phyloP scores from a whole-genome alignment of 2,329 filamentous ascomycete genomes.

The Fusarium devonianum region DNA sequence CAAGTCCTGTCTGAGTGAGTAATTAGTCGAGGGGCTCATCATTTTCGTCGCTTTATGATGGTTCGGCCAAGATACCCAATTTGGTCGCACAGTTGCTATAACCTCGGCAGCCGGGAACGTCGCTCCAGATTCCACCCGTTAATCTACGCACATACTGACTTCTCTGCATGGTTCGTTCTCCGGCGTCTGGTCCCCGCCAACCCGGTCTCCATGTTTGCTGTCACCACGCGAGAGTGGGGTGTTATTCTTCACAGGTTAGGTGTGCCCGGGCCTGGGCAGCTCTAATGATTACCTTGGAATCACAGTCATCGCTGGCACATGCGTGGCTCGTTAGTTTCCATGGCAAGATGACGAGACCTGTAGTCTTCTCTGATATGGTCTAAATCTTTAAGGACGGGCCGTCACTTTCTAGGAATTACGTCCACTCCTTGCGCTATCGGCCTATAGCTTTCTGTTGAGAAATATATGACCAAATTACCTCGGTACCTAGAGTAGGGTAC shows the following conservation, averaged over 20 bases:
- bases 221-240: background rate
- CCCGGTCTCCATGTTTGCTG: background rate
- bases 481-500: too few species aligned
- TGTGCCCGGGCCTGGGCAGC: background rate
- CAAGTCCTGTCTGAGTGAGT: background rate
- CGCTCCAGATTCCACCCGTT: background rate
- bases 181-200: constrained; percentile 4
- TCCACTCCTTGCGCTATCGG: too few species aligned
- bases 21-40: background rate
- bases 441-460: too few species aligned
- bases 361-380: too few species aligned
- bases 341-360: too few species aligned
- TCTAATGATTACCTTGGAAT: too few species aligned
- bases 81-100: background rate
- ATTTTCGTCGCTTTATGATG: background rate
- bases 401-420: too few species aligned
- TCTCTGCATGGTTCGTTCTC: background rate
- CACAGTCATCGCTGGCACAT: too few species aligned
- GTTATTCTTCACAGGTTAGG: background rate
- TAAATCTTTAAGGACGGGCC: too few species aligned
- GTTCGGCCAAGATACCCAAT: constrained; percentile 1
- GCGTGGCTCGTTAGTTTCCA: too few species aligned
- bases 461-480: too few species aligned
- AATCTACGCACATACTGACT: background rate
- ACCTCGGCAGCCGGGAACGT: background rate